These are phyloP conservation scores for Sclerotinia borealis DNA, from an alignment of 2,329 filamentous ascomycete genomes.

Conservation along the genomic window DNA sequence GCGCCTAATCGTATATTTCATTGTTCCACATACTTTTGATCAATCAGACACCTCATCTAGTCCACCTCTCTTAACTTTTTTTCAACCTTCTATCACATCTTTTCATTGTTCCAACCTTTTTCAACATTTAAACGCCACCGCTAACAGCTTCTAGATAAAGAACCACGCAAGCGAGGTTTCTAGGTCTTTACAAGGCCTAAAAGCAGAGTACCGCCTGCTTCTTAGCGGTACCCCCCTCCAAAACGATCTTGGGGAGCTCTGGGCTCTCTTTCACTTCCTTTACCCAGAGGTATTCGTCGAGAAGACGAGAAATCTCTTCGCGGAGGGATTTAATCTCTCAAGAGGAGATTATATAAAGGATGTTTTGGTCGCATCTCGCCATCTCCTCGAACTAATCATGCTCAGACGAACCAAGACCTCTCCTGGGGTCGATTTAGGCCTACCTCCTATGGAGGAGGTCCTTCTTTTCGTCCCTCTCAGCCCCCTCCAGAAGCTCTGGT, in stretches of 20 bases:
- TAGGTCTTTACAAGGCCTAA: conserved; percentile 31
- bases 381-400: conserved; percentile 52
- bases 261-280: conserved; percentile 52
- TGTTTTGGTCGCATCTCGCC: conserved; percentile 47
- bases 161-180: conserved; percentile 37
- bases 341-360: conserved; percentile 46
- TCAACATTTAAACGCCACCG: not conserved
- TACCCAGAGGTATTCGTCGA: conserved; percentile 51
- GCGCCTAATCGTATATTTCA: not conserved
- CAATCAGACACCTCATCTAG: not conserved
- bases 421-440: conserved; percentile 45
- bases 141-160: conserved; percentile 27
- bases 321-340: conserved; percentile 49
- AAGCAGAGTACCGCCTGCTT: conserved; percentile 34
- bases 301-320: conserved; percentile 46
- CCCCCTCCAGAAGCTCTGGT: conserved; percentile 53
- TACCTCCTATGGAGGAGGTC: conserved; percentile 52
- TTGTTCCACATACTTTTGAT: not conserved
- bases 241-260: conserved; percentile 52
- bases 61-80: too few species aligned
- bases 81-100: not conserved
- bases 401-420: conserved; percentile 52
- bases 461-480: conserved; percentile 52
- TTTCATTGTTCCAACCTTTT: not conserved
- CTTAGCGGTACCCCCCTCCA: conserved; percentile 48